Evolutionary conservation across 2,329 filamentous ascomycete species (phyloP).

Genomic region (Hymenoscyphus occultus): DNA sequence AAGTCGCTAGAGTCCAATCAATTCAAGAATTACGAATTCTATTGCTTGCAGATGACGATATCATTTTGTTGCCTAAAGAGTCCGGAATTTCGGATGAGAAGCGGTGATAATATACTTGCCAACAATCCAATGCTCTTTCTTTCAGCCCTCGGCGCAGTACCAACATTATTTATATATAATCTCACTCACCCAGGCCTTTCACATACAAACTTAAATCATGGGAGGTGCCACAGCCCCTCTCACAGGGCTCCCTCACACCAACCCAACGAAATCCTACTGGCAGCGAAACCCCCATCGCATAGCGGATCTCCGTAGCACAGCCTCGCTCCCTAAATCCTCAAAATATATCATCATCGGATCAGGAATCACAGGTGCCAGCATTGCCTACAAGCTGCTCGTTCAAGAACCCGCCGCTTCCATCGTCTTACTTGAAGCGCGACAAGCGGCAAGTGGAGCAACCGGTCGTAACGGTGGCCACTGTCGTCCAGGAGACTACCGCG

Average conservation of each 20-base stretch:
- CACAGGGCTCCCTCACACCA: conserved; percentile 30
- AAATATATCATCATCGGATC: conserved; percentile 25
- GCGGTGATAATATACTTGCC: background rate
- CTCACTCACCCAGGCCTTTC: no score
- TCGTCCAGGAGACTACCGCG: conserved; percentile 26
- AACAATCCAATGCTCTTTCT: background rate
- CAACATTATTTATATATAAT: background rate
- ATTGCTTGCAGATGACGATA: background rate
- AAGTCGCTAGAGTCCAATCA: background rate
- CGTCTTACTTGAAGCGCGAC: conserved; percentile 35
- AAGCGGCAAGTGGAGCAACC: conserved; percentile 29
- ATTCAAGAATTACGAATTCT: background rate
- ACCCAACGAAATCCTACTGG: conserved; percentile 37
- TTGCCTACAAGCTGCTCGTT: conserved; percentile 29
- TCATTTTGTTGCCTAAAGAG: background rate
- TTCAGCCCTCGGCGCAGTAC: no score
- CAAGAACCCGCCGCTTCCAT: conserved; percentile 28
- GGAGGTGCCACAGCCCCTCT: conserved; percentile 10
- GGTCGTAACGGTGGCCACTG: conserved; percentile 43
- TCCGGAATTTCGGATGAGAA: background rate
- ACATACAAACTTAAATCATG: background rate
- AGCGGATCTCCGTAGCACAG: conserved; percentile 35
- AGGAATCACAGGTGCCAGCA: conserved; percentile 24
- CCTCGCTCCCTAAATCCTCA: conserved; percentile 15
- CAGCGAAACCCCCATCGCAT: conserved; percentile 32